These are phyloP conservation scores for Giardia duodenalis DNA, from an alignment of 208 protist species.

Conservation along the genomic window DNA sequence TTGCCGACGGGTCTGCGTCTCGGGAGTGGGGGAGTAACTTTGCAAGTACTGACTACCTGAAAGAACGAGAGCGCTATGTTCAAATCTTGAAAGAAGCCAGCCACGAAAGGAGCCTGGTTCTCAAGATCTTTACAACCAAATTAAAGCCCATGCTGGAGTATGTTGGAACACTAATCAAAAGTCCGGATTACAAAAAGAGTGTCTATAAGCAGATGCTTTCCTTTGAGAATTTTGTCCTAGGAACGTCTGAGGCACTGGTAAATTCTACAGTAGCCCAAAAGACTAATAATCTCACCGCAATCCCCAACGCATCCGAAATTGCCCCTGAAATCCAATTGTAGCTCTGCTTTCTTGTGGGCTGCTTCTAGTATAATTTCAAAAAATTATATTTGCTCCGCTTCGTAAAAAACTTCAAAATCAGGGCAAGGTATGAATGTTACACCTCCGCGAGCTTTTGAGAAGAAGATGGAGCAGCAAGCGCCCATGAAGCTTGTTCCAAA, in stretches of 20 bases:
- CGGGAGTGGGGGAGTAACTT: not conserved
- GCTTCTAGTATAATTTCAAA: no score
- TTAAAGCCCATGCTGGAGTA: not conserved
- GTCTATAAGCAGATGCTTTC: not conserved
- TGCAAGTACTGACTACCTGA: not conserved
- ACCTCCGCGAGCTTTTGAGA: not conserved
- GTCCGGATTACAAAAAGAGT: not conserved
- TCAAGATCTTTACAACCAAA: not conserved
- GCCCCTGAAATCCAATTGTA: no score
- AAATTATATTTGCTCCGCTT: no score
- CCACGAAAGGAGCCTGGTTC: not conserved
- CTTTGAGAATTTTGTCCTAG: not conserved
- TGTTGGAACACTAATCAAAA: not conserved
- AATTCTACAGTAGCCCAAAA: not conserved
- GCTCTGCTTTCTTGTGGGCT: no score
- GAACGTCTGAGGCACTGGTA: not conserved
- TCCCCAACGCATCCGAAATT: no score
- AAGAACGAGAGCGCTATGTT: not conserved
- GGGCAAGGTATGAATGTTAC: not conserved
- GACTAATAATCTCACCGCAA: no score
- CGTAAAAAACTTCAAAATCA: no score
- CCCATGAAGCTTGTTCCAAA: not conserved
- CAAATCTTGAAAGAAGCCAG: not conserved
- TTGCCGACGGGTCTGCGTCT: no score
- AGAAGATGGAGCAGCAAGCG: not conserved